Evolutionary conservation across 2,329 filamentous ascomycete genomes (phyloP).

Genomic region (Ophiostoma tasmaniense): DNA sequence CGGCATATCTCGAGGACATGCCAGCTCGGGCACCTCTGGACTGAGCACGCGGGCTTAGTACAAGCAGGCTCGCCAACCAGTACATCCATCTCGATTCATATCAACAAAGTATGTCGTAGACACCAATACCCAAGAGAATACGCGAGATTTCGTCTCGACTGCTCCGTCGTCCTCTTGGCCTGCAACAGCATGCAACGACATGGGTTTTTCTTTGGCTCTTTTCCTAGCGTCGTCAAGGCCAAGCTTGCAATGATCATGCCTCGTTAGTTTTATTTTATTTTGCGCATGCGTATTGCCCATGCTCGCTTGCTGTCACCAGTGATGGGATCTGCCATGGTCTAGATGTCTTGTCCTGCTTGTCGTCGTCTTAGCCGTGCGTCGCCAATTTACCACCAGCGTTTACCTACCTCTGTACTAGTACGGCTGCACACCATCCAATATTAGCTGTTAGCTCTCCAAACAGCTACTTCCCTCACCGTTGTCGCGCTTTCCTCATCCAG

Average conservation of each 20-base stretch:
- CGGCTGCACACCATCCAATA: not conserved
- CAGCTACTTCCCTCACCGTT: not conserved
- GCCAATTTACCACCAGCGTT: not conserved
- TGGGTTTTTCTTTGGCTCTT: not conserved
- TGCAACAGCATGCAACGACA: not conserved
- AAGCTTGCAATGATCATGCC: not conserved
- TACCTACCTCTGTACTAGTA: not conserved
- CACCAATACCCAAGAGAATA: not conserved
- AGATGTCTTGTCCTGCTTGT: not conserved
- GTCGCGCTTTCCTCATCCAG: not conserved
- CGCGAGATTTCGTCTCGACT: not conserved
- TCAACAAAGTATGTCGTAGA: not conserved
- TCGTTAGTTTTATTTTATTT: too few relatives aligned
- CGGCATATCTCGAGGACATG: not conserved
- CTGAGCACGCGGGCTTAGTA: not conserved
- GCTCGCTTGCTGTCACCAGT: not conserved
- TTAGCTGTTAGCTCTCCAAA: not conserved
- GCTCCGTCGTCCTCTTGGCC: not conserved
- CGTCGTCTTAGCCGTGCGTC: not conserved
- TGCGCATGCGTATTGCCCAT: not conserved
- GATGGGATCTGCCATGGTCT: not conserved
- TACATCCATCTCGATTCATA: not conserved
- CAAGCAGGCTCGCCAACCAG: too few relatives aligned
- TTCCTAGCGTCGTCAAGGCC: not conserved
- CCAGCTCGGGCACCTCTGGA: not conserved